phyloP scores from a whole-genome alignment of 805 yeast genomes.

The Starmerella tilneyi region DNA sequence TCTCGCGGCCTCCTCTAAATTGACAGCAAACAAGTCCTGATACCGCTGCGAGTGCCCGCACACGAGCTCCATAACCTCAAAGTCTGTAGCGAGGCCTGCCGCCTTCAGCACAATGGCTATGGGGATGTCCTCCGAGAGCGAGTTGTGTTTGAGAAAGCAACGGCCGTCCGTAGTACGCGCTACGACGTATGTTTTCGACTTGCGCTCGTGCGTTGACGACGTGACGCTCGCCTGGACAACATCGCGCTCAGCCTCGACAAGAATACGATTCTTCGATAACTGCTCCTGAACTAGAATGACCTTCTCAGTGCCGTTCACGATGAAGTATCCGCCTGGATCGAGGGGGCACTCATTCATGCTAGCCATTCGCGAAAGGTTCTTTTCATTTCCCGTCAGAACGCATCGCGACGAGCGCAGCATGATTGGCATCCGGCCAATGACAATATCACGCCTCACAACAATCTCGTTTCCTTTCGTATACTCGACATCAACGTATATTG shows the following conservation, averaged over 20 bases:
- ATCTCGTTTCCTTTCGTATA: constrained; percentile 91
- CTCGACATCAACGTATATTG: constrained; percentile 92
- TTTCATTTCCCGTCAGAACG: constrained; percentile 67
- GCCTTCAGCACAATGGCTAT: constrained; percentile 89
- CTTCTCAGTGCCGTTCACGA: constrained; percentile 88
- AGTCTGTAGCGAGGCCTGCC: constrained; percentile 84
- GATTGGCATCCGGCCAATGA: constrained; percentile 97
- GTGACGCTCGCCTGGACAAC: constrained; percentile 97
- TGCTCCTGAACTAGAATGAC: constrained; percentile 96
- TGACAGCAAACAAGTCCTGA: constrained; percentile 86
- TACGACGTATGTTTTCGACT: constrained; percentile 90
- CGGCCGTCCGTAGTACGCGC: constrained; percentile 64
- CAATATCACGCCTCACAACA: constrained; percentile 78
- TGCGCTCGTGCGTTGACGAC: constrained; percentile 95
- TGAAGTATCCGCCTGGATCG: constrained; percentile 97
- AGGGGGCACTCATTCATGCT: constrained; percentile 83
- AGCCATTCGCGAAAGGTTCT: constrained; percentile 52
- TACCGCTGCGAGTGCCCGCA: constrained; percentile 82
- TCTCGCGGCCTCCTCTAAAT: constrained; percentile 86
- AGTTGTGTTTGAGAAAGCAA: constrained; percentile 87
- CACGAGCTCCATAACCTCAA: constrained; percentile 85
- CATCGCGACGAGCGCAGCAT: constrained; percentile 93
- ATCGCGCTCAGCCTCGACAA: constrained; percentile 92
- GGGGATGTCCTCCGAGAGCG: constrained; percentile 90
- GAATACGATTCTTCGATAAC: constrained; percentile 89